Evolutionary conservation across 306 rosid species (phyloP).

Genomic region (Clitoria ternatea): DNA sequence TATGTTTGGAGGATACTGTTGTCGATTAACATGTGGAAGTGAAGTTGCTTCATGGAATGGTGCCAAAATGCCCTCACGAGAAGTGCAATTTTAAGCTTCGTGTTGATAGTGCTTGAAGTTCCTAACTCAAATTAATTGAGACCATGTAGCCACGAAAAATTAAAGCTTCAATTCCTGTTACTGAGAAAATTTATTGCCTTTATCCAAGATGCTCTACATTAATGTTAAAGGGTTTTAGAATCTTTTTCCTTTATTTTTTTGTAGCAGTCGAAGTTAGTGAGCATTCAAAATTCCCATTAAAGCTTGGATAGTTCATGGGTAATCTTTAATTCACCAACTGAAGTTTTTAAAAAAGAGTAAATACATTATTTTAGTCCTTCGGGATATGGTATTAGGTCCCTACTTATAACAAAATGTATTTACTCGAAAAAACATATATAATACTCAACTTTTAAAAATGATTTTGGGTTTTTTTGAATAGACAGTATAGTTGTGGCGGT

Average conservation of each 20-base stretch:
- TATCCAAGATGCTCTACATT: slow-evolving; percentile 67
- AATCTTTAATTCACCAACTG: not conserved
- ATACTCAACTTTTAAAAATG: too few species aligned
- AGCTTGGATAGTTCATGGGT: not conserved
- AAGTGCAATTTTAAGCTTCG: slow-evolving; percentile 53
- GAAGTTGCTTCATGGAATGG: slow-evolving; percentile 55
- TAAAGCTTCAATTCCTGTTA: slow-evolving; percentile 65
- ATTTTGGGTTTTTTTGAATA: too few species aligned
- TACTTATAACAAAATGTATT: too few species aligned
- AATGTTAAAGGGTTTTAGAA: slow-evolving; percentile 56
- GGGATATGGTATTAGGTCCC: too few species aligned
- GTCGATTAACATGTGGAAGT: slow-evolving; percentile 60
- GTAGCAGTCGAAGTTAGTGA: too few species aligned
- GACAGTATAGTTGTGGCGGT: too few species aligned
- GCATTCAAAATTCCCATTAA: too few species aligned
- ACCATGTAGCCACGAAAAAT: slow-evolving; percentile 47
- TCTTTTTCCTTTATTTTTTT: too few species aligned
- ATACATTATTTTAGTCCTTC: too few species aligned
- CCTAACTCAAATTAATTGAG: slow-evolving; percentile 50
- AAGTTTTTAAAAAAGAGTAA: too few species aligned
- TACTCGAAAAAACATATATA: too few species aligned
- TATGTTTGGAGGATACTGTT: slow-evolving; percentile 71
- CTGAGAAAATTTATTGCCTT: slow-evolving; percentile 73
- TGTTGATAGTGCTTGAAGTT: slow-evolving; percentile 60
- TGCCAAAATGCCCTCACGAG: slow-evolving; percentile 68